phyloP scores from a whole-genome alignment of 1,284 basidiomycete species.

The Sporisorium scitamineum region DNA sequence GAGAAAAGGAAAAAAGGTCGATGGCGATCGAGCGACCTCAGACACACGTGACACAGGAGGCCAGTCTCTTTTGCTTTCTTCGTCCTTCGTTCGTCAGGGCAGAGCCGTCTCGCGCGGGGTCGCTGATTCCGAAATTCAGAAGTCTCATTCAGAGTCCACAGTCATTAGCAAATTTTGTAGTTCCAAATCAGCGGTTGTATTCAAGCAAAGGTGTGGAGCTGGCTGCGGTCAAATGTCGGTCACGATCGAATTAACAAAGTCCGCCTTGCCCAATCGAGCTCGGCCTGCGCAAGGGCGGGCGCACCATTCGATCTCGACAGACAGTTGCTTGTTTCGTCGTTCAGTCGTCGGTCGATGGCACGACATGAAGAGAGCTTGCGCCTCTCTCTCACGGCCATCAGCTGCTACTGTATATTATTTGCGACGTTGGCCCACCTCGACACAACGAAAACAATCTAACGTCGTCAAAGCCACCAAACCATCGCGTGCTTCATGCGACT shows the following conservation, averaged over 20 bases:
- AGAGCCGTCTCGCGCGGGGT: no score
- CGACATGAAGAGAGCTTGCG: not conserved
- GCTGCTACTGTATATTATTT: no score
- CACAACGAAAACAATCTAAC: no score
- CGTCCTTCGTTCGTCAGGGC: no score
- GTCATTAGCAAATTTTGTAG: not conserved
- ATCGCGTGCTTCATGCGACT: not conserved
- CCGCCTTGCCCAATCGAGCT: not conserved
- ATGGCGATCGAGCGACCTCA: constrained; percentile 8
- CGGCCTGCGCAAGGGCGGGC: not conserved
- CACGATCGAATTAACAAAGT: no score
- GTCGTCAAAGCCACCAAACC: no score
- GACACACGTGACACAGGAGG: not conserved
- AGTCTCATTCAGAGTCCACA: no score
- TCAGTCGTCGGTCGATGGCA: not conserved
- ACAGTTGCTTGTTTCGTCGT: not conserved
- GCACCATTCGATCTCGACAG: constrained; percentile 8
- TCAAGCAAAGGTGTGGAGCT: not conserved
- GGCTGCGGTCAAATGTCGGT: not conserved
- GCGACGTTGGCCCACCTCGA: no score
- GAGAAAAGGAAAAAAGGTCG: not conserved
- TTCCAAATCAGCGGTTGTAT: not conserved
- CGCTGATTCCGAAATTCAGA: no score
- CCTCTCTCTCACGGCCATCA: no score
- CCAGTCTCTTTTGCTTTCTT: not conserved